These are phyloP conservation scores for Piloderma croceum DNA, from an alignment of 768 basidiomycete species.

Conservation along the genomic window DNA sequence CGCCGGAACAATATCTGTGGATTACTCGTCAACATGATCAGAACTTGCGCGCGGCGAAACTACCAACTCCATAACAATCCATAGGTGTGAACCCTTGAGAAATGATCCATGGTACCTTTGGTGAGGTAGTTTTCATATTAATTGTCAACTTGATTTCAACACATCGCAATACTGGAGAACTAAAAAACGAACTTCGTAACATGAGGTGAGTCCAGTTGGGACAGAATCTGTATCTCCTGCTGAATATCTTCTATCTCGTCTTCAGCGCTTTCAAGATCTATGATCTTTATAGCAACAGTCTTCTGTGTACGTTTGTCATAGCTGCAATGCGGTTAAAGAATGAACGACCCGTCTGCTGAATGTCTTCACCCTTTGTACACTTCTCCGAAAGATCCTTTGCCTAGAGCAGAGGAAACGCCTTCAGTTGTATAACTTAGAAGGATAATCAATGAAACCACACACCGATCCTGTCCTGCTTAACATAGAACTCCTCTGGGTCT, in stretches of 20 bases:
- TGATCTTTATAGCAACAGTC: constrained; percentile 99
- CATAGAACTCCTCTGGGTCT: constrained; percentile 96
- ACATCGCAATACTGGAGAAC: constrained; percentile 15
- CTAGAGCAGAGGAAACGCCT: too few species aligned
- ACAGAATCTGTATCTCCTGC: constrained; percentile 97
- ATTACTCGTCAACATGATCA: neutral
- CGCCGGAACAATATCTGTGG: constrained; percentile 89
- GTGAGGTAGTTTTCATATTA: constrained; percentile 17
- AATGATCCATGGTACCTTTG: constrained; percentile 90
- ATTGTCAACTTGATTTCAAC: constrained; percentile 27
- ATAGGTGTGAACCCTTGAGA: constrained; percentile 91
- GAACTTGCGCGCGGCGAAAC: constrained; percentile 11
- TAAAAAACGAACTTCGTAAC: constrained; percentile 78
- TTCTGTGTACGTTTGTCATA: constrained; percentile 94
- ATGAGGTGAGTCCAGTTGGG: constrained; percentile 90
- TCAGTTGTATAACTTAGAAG: too few species aligned
- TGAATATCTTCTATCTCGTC: constrained; percentile 99
- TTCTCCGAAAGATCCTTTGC: constrained; percentile 98
- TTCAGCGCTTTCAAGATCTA: constrained; percentile 97
- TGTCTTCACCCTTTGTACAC: constrained; percentile 90
- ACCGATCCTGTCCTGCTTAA: constrained; percentile 98
- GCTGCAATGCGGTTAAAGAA: constrained; percentile 32
- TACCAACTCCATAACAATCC: constrained; percentile 97
- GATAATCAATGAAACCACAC: too few species aligned
- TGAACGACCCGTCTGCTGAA: constrained; percentile 5